A percentile compares a stretch with the other conserved stretches of the same genome.
These are phyloP conservation scores for Colletotrichum trifolii DNA, from an alignment of 2,329 filamentous ascomycete species.

Conservation along the genomic window DNA sequence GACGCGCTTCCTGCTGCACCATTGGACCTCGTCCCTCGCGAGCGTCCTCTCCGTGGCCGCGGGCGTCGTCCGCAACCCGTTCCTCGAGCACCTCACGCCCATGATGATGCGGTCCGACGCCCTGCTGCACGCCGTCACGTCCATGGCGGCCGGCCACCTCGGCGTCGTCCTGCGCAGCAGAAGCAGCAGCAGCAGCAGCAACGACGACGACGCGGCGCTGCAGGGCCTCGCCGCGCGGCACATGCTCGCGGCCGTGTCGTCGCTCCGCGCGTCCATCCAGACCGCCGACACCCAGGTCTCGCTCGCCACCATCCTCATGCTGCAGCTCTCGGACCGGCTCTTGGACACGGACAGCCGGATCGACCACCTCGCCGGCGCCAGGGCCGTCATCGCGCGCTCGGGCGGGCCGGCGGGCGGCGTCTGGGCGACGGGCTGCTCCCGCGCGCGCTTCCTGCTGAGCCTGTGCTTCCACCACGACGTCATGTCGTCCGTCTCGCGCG, in stretches of 20 bases:
- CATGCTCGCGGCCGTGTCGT: slow-evolving; percentile 39
- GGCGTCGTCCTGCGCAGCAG: slow-evolving; percentile 42
- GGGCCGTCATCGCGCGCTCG: slow-evolving; percentile 41
- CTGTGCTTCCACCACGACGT: slow-evolving; percentile 47
- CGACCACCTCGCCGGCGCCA: slow-evolving; percentile 45
- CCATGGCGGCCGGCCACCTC: slow-evolving; percentile 46
- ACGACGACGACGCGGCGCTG: slow-evolving; percentile 32
- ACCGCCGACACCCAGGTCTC: slow-evolving; percentile 40
- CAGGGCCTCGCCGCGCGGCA: slow-evolving; percentile 40
- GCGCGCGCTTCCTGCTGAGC: slow-evolving; percentile 43
- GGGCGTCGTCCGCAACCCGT: slow-evolving; percentile 40
- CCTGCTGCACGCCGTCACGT: slow-evolving; percentile 44
- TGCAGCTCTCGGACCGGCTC: slow-evolving; percentile 45
- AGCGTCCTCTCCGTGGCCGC: slow-evolving; percentile 44
- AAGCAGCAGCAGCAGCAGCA: slow-evolving; percentile 8
- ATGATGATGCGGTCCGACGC: slow-evolving; percentile 43
- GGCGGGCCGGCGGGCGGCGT: slow-evolving; percentile 23
- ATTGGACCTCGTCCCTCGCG: slow-evolving; percentile 44
- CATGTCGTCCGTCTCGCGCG: slow-evolving; percentile 43
- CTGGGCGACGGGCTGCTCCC: slow-evolving; percentile 37
- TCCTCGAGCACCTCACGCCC: slow-evolving; percentile 45
- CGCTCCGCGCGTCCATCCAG: slow-evolving; percentile 13
- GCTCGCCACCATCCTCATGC: slow-evolving; percentile 45
- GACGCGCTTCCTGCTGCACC: slow-evolving; percentile 41
- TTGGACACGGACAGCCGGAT: slow-evolving; percentile 44